Base-by-base conservation (phyloP, 2,329 filamentous ascomycete genomes). In the Tolypocladium paradoxum region DNA sequence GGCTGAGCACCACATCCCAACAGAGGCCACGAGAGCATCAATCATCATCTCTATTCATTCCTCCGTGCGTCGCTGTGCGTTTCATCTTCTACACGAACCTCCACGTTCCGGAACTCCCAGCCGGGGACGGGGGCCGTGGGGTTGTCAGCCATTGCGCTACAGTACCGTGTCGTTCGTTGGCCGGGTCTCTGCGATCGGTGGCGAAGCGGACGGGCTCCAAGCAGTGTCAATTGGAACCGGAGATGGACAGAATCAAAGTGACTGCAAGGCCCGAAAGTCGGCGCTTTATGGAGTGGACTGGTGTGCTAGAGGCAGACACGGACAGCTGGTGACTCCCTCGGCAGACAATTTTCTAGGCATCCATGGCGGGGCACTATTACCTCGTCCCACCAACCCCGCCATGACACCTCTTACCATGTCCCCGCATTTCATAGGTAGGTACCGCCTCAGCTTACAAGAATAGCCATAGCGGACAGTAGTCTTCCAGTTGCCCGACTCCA, bases 141-240 rank as follows among this genome's bases (percentile, higher is more conserved):
- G 8, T 52, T 54, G 50, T 57, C 54, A 4, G 53, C 53, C 53
- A 56, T 56, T 14, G 11, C 24, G 38, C 22, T 24, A 22, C 22
- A 12, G n/a, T 11, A 12, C 22, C 37, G n/a, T 4, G 18, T 38
- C n/a, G 37, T 43, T 20, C 20, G 38, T 43, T 43, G 20, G 38
- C 38, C 11, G 20, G 20, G 11, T 43, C 38, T 20, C 20, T 43
- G 22, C 11, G 20, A 7, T 43, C 38, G 20, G 16, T 43, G 20
- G 38, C 12, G 12, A 16, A 27, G 38, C 38, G 4, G 38, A 12
- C 38, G 38, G 11, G 38, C 38, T 24, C n/a, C 12, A 1, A 43
- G 22, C 2, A 16, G 12, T 24, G 38, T 8, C 22, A 16, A 22
- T 43, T 43, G 22, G 20, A 22, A 24, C 11, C 20, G 20, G 38